Conservation (phyloP, 768 basidiomycete species). For the Scleroderma citrinum region DNA sequence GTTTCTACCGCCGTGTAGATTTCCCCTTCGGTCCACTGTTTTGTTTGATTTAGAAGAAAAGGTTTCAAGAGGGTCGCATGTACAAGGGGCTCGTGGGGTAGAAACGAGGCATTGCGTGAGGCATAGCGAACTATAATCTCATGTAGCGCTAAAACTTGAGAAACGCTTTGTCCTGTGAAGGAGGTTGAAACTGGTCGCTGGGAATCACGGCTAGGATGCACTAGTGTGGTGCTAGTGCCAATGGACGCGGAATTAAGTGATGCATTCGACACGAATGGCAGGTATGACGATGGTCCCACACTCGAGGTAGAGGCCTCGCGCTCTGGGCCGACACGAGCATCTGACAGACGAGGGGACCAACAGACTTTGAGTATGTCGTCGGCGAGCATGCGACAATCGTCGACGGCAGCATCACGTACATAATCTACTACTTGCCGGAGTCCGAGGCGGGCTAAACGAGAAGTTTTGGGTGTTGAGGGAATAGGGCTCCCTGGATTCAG, state of each 20-base stretch:
- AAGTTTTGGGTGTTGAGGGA: conserved; percentile 43
- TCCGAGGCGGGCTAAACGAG: conserved; percentile 44
- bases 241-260: conserved; percentile 16
- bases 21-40: conserved; percentile 42
- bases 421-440: conserved; percentile 65
- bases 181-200: conserved; percentile 42
- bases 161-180: conserved; percentile 24
- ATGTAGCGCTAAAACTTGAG: conserved; percentile 40
- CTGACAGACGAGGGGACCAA: conserved; percentile 45
- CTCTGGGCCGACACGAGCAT: conserved; percentile 24
- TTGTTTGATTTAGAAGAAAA: conserved; percentile 38
- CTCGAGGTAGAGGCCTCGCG: conserved; percentile 24
- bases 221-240: conserved; percentile 17
- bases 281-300: conserved; percentile 33
- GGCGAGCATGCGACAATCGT: conserved; percentile 45
- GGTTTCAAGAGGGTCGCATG: conserved; percentile 54
- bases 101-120: conserved; percentile 18
- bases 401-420: conserved; percentile 44
- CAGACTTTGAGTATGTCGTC: conserved; percentile 55
- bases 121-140: conserved; percentile 43
- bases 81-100: conserved; percentile 56
- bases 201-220: conserved; percentile 24
- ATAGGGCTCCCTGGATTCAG: conserved; percentile 9
- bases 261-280: conserved; percentile 39
- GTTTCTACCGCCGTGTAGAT: conserved; percentile 50